Conservation (phyloP, 345 rosid genomes). For the Gossypium australe region DNA sequence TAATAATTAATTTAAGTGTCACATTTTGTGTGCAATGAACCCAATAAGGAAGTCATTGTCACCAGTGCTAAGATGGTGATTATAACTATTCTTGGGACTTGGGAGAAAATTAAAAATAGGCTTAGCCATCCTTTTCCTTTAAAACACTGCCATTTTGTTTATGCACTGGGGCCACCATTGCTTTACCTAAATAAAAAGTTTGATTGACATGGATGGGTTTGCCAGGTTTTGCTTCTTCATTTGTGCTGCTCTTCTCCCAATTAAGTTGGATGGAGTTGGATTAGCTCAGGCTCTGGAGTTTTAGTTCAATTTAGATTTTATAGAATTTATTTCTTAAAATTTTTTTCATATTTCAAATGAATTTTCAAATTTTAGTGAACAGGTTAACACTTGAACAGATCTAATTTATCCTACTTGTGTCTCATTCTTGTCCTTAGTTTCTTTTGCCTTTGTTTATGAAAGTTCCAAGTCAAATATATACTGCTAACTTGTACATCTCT, state of each 20-base stretch:
- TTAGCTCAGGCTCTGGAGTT: too few relatives aligned
- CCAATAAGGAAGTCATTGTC: background rate
- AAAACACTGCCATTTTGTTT: background rate
- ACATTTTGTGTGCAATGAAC: background rate
- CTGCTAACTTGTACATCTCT: background rate
- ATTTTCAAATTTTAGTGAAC: too few relatives aligned
- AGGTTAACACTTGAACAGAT: too few relatives aligned
- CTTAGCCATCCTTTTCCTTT: background rate
- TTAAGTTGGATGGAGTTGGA: background rate
- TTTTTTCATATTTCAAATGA: too few relatives aligned
- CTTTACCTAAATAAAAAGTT: background rate
- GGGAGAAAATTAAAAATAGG: background rate
- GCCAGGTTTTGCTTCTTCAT: background rate
- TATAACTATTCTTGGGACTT: background rate
- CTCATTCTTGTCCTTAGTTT: background rate
- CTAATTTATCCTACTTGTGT: background rate
- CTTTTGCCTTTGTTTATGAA: background rate
- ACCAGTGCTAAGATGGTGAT: background rate
- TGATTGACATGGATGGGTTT: background rate
- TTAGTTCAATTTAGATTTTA: too few relatives aligned
- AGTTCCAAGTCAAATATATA: background rate
- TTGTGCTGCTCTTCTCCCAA: background rate
- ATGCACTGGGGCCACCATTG: background rate
- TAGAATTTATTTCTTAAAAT: too few relatives aligned
- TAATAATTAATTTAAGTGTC: background rate